A percentile compares a stretch with the other conserved stretches of the same genome.
These are phyloP conservation scores for Chenopodium suecicum DNA, from an alignment of 148 eudicot species.

Conservation along the genomic window DNA sequence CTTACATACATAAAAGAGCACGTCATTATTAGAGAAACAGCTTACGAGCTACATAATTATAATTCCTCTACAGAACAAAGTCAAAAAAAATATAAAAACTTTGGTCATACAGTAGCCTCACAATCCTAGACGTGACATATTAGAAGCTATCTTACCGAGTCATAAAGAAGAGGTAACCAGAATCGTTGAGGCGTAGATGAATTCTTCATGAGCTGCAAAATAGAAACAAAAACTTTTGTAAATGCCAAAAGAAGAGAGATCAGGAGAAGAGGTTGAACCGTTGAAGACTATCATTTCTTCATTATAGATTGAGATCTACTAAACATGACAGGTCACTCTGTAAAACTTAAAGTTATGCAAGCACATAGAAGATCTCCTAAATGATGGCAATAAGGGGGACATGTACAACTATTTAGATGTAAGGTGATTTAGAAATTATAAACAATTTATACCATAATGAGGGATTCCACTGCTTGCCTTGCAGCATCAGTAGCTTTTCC, in stretches of 20 bases:
- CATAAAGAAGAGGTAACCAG: constrained; percentile 89
- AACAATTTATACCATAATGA: constrained; percentile 53
- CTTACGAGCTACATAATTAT: neutral
- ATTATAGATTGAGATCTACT: neutral
- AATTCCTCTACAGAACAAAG: neutral
- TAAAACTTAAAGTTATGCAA: neutral
- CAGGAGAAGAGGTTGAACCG: neutral
- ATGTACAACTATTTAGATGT: neutral
- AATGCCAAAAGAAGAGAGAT: neutral
- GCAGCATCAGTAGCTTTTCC: constrained; percentile 68
- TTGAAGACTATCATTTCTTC: too few relatives aligned
- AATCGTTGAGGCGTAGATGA: constrained; percentile 91
- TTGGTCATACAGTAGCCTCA: neutral
- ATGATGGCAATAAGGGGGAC: neutral
- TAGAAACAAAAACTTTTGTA: constrained; percentile 6
- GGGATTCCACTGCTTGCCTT: constrained; percentile 78
- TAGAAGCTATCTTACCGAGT: constrained; percentile 57
- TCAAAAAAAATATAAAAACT: neutral
- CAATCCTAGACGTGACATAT: neutral
- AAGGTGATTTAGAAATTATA: neutral
- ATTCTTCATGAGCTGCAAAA: constrained; percentile 87
- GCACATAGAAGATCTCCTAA: neutral
- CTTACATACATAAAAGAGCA: neutral
- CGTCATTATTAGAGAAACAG: neutral
- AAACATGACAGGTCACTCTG: neutral